Base-by-base conservation (phyloP, 2,329 filamentous ascomycete species). In the Colletotrichum siamense region DNA sequence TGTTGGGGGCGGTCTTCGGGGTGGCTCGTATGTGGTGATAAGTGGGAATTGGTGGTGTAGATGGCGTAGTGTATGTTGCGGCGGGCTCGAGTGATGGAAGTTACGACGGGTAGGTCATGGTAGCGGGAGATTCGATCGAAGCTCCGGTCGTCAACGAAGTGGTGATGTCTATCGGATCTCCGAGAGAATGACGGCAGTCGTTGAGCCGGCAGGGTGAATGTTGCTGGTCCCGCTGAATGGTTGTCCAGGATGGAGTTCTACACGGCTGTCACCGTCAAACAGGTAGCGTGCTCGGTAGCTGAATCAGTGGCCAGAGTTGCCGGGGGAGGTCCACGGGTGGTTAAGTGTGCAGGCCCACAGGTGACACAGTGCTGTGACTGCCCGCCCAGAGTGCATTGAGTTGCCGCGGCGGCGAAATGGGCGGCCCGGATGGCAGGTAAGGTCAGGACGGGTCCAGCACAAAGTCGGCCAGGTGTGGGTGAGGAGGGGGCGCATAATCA, bases 1-100 rank as follows among this genome's bases (percentile, higher is more conserved):
- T 84, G 79, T 69, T 79, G 78, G 71, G 52, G 3, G 34, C n/a
- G 66, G 52, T 52, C 13, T 26, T 62, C 28, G 26, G 59, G 26
- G 10, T 57, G 9, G n/a, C 16, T 49, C 28, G 32, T 63, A 36
- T 76, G 57, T 65, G 26, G 63, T 61, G 55, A 57, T 49, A 24
- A 39, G 73, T 73, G 39, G 55, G 69, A 24, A 39, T 4, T 16
- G 32, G 30, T 16, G 34, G 18, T 36, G 44, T 49, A 22, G 10
- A 49, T 49, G 44, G 44, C n/a, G 44, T 49, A 22, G 44, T 49
- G 69, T 62, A 62, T 67, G 52, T 39, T 73, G 59, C 32, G 57
- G 63, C 44, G 36, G 73, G 69, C 69, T 75, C 63, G 30, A 55
- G 44, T 67, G 32, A 63, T 52, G 39, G 39, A 61, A 36, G 32